Percentiles rank a stretch among this genome's conserved stretches.
Evolutionary conservation across 192 early-diverging fungal species (phyloP).

Genomic region (Coemansia sp.): DNA sequence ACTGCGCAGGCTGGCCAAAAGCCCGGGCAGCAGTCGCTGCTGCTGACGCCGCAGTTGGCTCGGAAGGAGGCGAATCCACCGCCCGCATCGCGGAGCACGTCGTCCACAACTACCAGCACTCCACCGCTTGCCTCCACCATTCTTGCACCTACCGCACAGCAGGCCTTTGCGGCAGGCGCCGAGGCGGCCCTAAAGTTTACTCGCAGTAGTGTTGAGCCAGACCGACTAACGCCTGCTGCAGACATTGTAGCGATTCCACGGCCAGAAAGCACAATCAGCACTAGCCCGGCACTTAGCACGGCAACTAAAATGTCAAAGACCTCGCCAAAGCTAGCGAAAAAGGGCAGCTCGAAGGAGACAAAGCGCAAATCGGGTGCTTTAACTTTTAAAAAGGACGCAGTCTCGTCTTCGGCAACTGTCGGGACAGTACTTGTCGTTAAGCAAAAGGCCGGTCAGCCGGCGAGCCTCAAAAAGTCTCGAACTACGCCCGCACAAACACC

Average conservation of each 20-base stretch:
- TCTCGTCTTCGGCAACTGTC: neutral
- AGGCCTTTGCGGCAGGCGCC: neutral
- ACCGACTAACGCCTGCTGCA: neutral
- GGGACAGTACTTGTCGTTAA: neutral
- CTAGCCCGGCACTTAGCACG: constrained; percentile 45
- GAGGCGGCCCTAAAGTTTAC: neutral
- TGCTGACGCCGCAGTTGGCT: neutral
- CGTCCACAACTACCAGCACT: constrained; percentile 22
- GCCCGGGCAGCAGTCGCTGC: neutral
- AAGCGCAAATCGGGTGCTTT: constrained; percentile 12
- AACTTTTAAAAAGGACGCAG: constrained; percentile 9
- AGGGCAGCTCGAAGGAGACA: constrained; percentile 7
- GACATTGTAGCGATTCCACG: neutral
- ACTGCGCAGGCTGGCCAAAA: neutral
- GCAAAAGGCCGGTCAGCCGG: neutral
- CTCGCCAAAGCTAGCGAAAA: constrained; percentile 20
- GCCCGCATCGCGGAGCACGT: constrained; percentile 11
- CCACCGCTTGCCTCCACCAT: constrained; percentile 22
- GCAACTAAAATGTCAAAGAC: constrained; percentile 26
- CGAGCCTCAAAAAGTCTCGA: constrained; percentile 3
- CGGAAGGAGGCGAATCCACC: constrained; percentile 1
- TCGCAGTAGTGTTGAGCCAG: constrained; percentile 1
- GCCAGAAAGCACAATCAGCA: constrained; percentile 8
- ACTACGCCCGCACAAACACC: neutral
- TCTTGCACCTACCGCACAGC: neutral